Evolutionary conservation across 1,139 yeast genomes (phyloP).

Genomic region (Magnusiomyces ingens): DNA sequence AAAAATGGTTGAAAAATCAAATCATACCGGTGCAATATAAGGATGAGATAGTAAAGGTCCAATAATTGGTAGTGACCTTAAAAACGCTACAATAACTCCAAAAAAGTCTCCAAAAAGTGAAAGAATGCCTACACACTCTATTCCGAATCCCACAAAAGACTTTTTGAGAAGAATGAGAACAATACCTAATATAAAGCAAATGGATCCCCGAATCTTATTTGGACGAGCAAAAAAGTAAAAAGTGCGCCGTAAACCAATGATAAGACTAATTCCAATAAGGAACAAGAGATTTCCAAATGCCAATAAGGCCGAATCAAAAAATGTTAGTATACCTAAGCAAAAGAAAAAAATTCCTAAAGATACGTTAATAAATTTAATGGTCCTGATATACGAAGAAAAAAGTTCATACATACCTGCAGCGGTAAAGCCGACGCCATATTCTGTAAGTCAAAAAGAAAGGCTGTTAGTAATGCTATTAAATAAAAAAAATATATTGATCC

Average conservation of each 20-base stretch:
- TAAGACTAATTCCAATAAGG: slow-evolving; percentile 71
- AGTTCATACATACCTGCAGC: slow-evolving; percentile 52
- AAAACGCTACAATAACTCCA: slow-evolving; percentile 82
- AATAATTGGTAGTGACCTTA: slow-evolving; percentile 79
- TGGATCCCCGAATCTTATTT: slow-evolving; percentile 75
- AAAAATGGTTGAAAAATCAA: neutral
- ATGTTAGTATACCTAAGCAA: slow-evolving; percentile 72
- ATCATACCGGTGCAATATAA: slow-evolving; percentile 60
- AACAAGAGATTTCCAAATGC: slow-evolving; percentile 84
- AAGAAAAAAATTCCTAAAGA: slow-evolving; percentile 52
- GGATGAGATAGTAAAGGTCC: slow-evolving; percentile 87
- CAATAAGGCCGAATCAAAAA: slow-evolving; percentile 82
- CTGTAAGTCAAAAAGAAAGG: slow-evolving; percentile 34
- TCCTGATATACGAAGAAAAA: neutral
- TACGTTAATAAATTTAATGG: too few species aligned
- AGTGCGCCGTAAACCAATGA: slow-evolving; percentile 86
- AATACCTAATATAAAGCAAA: slow-evolving; percentile 72
- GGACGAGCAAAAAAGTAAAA: slow-evolving; percentile 80
- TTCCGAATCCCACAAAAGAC: slow-evolving; percentile 75
- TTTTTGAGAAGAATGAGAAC: slow-evolving; percentile 64
- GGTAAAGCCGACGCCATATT: slow-evolving; percentile 90
- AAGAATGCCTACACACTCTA: slow-evolving; percentile 82
- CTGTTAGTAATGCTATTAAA: neutral
- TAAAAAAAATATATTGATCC: neutral
- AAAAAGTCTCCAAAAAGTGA: slow-evolving; percentile 89